Conservation (phyloP, 805 yeast species). For the Kodamaea kaohsiungensis region DNA sequence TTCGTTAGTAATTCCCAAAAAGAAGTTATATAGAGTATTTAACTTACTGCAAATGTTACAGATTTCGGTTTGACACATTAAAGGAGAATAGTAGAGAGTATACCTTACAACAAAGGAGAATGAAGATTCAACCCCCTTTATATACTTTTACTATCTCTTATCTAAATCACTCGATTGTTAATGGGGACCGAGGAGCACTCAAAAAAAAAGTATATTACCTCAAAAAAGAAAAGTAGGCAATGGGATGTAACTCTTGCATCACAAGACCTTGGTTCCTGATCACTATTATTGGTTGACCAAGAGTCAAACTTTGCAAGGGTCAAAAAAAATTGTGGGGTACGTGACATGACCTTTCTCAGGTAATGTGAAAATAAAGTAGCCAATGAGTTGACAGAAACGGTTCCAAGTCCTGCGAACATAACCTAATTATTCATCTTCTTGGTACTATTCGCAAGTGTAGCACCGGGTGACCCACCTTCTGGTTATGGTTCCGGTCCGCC, state of each 20-base stretch:
- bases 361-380: background rate
- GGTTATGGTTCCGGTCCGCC: background rate
- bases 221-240: background rate
- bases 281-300: background rate
- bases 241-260: background rate
- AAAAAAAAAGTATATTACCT: background rate
- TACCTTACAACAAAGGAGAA: too few relatives aligned
- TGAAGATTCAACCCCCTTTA: background rate
- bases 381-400: background rate
- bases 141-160: conserved; percentile 6
- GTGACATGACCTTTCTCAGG: background rate
- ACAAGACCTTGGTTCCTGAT: background rate
- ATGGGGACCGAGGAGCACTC: conserved; percentile 3
- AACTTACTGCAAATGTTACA: conserved; percentile 37
- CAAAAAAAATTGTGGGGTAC: background rate
- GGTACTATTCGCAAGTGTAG: background rate
- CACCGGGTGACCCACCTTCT: background rate
- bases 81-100: background rate
- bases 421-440: background rate
- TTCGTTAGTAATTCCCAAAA: conserved; percentile 2
- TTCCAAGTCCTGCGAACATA: background rate
- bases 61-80: conserved; percentile 38
- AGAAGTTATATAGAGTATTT: background rate
- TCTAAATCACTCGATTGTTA: background rate
- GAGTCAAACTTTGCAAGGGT: background rate